Base-by-base conservation (phyloP, 1,139 yeast genomes). In the Debaryomyces sp. region DNA sequence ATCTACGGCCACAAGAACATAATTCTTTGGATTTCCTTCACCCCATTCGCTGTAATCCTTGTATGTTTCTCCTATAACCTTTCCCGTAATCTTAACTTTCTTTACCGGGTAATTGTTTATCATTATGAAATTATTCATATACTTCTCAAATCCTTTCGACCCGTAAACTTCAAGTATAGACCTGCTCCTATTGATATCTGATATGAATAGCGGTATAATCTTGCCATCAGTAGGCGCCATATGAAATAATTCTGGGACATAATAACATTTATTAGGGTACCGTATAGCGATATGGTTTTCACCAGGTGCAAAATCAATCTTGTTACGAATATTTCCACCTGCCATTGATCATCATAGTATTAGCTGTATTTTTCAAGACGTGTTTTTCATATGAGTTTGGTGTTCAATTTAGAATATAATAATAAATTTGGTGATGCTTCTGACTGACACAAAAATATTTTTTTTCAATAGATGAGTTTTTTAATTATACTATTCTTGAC, bases 81-180 rank as follows among this genome's bases (percentile, higher is more conserved):
- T 57, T 1, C 64, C 64, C 42, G 45, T 49, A 12, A 60, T 44
- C 17, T 41, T 44, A 6, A 58, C 48, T 12, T 43, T 39, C 36
- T 48, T 54, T 1, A 61, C 47, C 1, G 64, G 64, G 47, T 56
- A 53, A 44, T 60, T 61, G 36, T 60, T 57, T 3, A 60, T 47
- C 29, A 60, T 44, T 9, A 60, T 29, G 9, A 52, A 44, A 30
- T 58, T 50, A n/a, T 47, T 40, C 27, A 54, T 40, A 24, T 45
- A 34, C 22, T 52, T 48, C 34, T 42, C 45, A 23, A 49, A 35
- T 6, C 46, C 49, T 10, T n/a, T 21, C 38, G 49, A 27, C 7
- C 53, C 54, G 45, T 59, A 60, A 5, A 58, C 50, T 9, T 39
- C 44, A 15, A 45, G 45, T 4, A 55, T 44, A 6, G 49, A 35